Percentiles rank a stretch among this genome's conserved stretches.
Conservation (phyloP, 345 rosid species). For the Corchorus capsularis region DNA sequence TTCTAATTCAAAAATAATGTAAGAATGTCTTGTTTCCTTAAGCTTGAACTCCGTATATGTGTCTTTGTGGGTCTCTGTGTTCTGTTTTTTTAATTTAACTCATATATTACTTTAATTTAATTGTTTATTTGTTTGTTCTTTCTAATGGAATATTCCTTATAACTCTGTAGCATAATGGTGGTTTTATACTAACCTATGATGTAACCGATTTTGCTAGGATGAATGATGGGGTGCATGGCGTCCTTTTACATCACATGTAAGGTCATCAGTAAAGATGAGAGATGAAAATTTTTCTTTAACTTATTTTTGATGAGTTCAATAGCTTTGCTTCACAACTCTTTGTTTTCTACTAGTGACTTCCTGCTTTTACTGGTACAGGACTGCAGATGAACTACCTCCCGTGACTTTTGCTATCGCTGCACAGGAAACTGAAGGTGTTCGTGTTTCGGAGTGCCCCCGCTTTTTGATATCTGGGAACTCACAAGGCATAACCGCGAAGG, state of each 20-base stretch:
- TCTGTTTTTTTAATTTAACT: conserved; percentile 6
- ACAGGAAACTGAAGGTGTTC: conserved; percentile 62
- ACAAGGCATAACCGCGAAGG: conserved; percentile 69
- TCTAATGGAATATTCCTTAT: neutral
- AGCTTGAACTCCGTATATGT: neutral
- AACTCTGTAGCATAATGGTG: conserved; percentile 11
- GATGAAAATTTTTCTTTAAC: conserved; percentile 11
- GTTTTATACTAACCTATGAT: conserved; percentile 21
- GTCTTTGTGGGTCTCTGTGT: neutral
- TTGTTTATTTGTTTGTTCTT: neutral
- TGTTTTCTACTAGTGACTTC: conserved; percentile 7
- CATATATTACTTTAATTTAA: neutral
- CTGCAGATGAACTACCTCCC: conserved; percentile 53
- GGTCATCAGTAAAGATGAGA: conserved; percentile 21
- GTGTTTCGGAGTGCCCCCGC: conserved; percentile 70
- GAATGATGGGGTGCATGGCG: conserved; percentile 67
- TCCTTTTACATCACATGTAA: conserved; percentile 82
- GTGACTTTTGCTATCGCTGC: conserved; percentile 74
- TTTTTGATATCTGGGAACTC: conserved; percentile 72
- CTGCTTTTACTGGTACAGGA: conserved; percentile 46
- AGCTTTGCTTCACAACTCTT: neutral
- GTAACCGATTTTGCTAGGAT: conserved; percentile 47
- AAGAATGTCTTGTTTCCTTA: conserved; percentile 21
- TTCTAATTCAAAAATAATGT: conserved; percentile 70
- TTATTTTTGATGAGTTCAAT: conserved; percentile 8